Evolutionary conservation across 208 protist genomes (phyloP), one percentile per base, ranked within the genome.

Genomic region (Acanthamoeba healyi): DNA sequence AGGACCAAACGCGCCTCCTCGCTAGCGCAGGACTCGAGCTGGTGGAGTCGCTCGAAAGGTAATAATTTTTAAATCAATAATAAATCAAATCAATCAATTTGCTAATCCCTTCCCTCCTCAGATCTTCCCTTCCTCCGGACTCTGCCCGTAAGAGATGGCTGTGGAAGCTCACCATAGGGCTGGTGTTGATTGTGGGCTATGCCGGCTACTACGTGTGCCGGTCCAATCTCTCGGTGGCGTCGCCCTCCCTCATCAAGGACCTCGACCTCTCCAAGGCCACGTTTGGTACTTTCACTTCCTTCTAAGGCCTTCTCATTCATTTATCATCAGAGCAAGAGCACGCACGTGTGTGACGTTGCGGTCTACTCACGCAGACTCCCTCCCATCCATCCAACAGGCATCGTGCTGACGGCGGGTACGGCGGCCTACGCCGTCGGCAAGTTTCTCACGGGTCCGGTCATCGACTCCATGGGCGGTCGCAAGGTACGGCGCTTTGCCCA

Each of bases 191-290:
- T 38, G 84, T 91, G 34, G 84, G 84, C 1, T 91, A 91, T 24
- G 84, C 84, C 34, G 84, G 84, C 17, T 91, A 74, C 61, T 91
- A 91, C 38, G 84, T 91, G 44, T 91, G 84, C 84, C 84, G 84
- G 22, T 91, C 84, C 7, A 72, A 91, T 38, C 84, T 91, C 42
- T 91, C 84, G 12, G 84, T 91, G 54, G 84, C 84, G 17, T 65
- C 61, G 40, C 84, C 84, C 51, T 32, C 84, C 17, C 51, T 91
- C 22, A 5, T 65, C 51, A 29, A 38, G 0, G 84, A 91, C 56
- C 32, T 91, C 1, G 61, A 91, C 36, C 3, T 91, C 17, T 34
- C n/a, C 84, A 91, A 91, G 38, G 14, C 84, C 15, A 72, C 51
- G 1, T 72, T 91, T 91, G 84, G 84, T 91, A 51, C 34, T 10